Base-by-base conservation (phyloP, 2,329 filamentous ascomycete species). In the Herpotrichia juniperi region DNA sequence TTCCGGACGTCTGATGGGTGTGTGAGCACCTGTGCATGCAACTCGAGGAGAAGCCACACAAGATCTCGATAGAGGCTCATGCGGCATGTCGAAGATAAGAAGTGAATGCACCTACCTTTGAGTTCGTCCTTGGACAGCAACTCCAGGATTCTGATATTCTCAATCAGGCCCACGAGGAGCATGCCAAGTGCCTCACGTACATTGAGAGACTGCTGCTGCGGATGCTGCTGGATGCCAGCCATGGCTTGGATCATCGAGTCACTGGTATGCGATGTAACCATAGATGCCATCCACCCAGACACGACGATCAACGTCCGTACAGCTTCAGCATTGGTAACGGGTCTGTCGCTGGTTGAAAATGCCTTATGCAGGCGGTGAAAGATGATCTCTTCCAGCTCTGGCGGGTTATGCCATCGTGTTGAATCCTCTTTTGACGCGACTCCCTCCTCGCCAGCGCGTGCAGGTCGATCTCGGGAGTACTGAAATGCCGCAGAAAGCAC, bases 171-270 rank as follows among this genome's bases (percentile, higher is more conserved):
- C 43, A 88, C 74, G 5, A 89, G 72, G 16, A 90, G 75, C 65
- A 87, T 81, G 2, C 87, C 83, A 54, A 90, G 82, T 0, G 85
- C 87, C 40, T 85, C 83, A 17, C 84, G 80, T 1, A 86, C 78
- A 39, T 81, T 84, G 76, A 86, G 82, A 45, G 88, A 85, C 26
- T 86, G 79, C 68, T 31, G 79, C 72, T 46, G 81, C 75, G 31
- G 82, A 78, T 46, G 79, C 72, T 32, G 81, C 78, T 69, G 66
- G 21, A 71, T 69, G 9, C 71, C 77, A 69, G 14, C 53, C 62
- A 76, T 72, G 31, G 71, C 72, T 32, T 76, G 68, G 24, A 74
- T 67, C 64, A 75, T 71, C 10, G 70, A 70, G 34, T 74, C 70
- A 54, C 63, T 73, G 9, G 71, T 72, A 42, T 74, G 71, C 44